Base-by-base conservation (phyloP, 495 filamentous ascomycete genomes). In the Collariella sp. region DNA sequence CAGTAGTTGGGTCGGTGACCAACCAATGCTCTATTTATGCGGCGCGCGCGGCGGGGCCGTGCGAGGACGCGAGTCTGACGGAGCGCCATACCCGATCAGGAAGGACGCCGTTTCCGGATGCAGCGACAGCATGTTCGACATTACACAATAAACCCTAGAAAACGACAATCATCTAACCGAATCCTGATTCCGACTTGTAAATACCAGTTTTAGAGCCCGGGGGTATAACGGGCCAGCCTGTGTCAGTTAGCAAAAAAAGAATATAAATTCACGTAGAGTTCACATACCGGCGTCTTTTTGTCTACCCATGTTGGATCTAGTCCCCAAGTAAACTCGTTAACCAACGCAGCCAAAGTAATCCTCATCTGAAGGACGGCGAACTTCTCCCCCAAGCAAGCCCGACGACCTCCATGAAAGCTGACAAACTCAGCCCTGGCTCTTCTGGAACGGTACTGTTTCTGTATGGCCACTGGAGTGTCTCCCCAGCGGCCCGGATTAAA, bases 331-430 rank as follows among this genome's bases (percentile, higher is more conserved):
- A 52, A 55, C 18, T 43, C 38, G 12, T 22, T 18, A 2, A 60
- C 22, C 24, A 60, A 31, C 5, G 24, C 26, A 20, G 43, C 48
- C 43, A 60, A 9, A 3, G 57, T 60, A 26, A 60, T 23, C 10
- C 52, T 40, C 57, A 60, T 46, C 48, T 60, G 35, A 19, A 60
- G 29, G 13, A 60, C 7, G 2, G 57, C 56, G 48, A 58, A 70
- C 44, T 50, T 61, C 54, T 67, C 59, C 1, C 69, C 67, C n/a
- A 70, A 15, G 35, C 69, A 70, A 1, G 62, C 58, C 7, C 69
- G 57, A 7, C 57, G 53, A 2, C 67, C 65, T 1, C 65, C 69
- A 36, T 71, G 65, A 52, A 71, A 71, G 18, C 59, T 59, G 40
- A 71, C 63, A 44, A 66, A 68, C 35, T 57, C 60, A 1, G 61